Conservation (phyloP, 139 green algal genomes). For the Closterium sp. region DNA sequence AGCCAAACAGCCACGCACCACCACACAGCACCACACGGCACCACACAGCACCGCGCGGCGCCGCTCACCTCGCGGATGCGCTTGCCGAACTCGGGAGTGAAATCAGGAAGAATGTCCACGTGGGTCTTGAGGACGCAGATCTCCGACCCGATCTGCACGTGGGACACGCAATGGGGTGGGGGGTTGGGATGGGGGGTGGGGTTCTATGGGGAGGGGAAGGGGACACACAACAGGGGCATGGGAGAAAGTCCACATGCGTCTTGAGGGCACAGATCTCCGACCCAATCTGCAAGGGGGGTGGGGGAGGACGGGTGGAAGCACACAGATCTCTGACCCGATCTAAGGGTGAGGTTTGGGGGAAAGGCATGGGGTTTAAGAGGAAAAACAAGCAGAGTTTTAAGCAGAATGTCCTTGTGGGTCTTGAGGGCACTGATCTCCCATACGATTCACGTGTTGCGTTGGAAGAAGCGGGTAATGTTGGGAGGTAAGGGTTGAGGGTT, state of each 20-base stretch:
- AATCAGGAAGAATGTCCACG: constrained; percentile 87
- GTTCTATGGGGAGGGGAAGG: background rate
- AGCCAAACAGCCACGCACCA: background rate
- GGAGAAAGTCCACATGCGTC: constrained; percentile 96
- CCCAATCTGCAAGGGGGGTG: constrained; percentile 59
- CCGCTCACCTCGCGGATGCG: constrained; percentile 42
- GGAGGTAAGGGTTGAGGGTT: background rate
- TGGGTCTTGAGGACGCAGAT: constrained; percentile 99
- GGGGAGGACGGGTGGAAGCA: no score
- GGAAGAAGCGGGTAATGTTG: background rate
- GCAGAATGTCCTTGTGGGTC: background rate
- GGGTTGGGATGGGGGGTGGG: background rate
- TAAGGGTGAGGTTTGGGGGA: background rate
- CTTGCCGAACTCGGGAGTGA: constrained; percentile 50
- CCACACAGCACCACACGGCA: background rate
- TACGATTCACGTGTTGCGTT: background rate
- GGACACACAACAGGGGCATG: constrained; percentile 18
- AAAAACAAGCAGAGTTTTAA: no score
- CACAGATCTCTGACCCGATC: no score
- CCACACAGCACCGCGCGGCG: no score
- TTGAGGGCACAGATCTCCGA: constrained; percentile 96
- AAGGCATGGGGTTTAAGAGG: no score
- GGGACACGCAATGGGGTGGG: background rate
- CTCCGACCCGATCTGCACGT: constrained; percentile 77
- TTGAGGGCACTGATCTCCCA: background rate